phyloP scores from a whole-genome alignment of 495 filamentous ascomycete species.

The Cenococcum geophilum region DNA sequence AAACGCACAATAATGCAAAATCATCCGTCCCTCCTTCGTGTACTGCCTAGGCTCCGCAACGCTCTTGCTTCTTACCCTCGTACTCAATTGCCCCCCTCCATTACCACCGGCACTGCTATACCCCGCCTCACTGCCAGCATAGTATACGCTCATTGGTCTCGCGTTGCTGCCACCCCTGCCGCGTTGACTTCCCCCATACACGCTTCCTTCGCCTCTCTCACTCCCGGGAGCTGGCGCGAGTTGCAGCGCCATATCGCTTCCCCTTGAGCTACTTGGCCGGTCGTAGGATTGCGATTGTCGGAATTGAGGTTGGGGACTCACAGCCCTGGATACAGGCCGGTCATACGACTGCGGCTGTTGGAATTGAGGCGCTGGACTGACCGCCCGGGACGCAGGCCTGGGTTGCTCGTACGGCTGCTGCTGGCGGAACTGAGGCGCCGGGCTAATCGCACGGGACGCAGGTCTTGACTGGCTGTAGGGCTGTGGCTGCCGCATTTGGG shows the following conservation, averaged over 20 bases:
- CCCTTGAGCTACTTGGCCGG: conserved; percentile 56
- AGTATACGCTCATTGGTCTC: conserved; percentile 49
- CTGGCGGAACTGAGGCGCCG: too few species aligned
- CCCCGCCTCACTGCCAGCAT: conserved; percentile 46
- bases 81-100: conserved; percentile 36
- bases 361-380: too few species aligned
- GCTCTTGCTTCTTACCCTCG: conserved; percentile 72
- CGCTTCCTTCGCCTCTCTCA: conserved; percentile 38
- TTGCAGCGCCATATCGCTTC: conserved; percentile 70
- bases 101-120: conserved; percentile 13
- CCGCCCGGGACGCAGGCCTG: too few species aligned
- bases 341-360: neutral
- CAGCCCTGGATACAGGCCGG: conserved; percentile 16
- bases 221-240: conserved; percentile 50
- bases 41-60: conserved; percentile 67
- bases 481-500: too few species aligned
- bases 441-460: too few species aligned
- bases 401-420: too few species aligned
- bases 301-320: conserved; percentile 28
- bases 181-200: conserved; percentile 40
- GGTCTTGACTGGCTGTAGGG: too few species aligned
- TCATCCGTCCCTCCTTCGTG: conserved; percentile 77
- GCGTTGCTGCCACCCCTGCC: conserved; percentile 20
- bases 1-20: conserved; percentile 84
- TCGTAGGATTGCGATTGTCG: conserved; percentile 40